phyloP scores from a whole-genome alignment of 1,284 basidiomycete genomes.

The Boletus sp. region DNA sequence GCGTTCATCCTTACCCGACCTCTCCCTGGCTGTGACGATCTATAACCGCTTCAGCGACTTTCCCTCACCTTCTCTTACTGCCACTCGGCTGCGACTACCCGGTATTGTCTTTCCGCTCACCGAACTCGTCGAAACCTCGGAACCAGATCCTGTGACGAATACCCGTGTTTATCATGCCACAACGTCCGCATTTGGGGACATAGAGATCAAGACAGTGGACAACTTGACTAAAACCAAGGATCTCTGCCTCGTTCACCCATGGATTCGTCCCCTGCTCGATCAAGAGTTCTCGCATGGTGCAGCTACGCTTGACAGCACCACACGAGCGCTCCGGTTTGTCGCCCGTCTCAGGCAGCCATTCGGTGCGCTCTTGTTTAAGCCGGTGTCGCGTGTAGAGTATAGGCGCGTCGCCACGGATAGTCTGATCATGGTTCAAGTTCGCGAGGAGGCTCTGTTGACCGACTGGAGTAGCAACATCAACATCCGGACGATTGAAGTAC shows the following conservation, averaged over 20 bases:
- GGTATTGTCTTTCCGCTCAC: too few relatives aligned
- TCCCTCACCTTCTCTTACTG: too few relatives aligned
- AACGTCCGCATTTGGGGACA: too few relatives aligned
- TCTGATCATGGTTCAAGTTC: neutral
- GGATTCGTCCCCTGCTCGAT: slow-evolving; percentile 6
- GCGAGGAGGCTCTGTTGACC: neutral
- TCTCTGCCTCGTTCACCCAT: slow-evolving; percentile 9
- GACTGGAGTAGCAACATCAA: neutral
- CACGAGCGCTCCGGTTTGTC: neutral
- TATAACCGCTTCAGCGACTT: too few relatives aligned
- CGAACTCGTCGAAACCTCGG: too few relatives aligned
- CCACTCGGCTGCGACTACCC: too few relatives aligned
- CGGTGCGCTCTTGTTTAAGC: slow-evolving; percentile 8
- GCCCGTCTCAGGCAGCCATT: slow-evolving; percentile 5
- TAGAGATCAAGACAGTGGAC: too few relatives aligned
- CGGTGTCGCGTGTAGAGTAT: neutral
- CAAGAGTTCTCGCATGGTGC: neutral
- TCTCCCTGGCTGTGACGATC: too few relatives aligned
- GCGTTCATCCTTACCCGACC: too few relatives aligned
- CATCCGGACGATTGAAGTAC: slow-evolving; percentile 8
- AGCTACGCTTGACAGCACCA: neutral
- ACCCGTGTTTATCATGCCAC: too few relatives aligned
- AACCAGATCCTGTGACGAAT: too few relatives aligned
- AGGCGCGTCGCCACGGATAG: slow-evolving; percentile 7
- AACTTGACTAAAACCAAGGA: neutral